Base-by-base conservation (phyloP, 768 basidiomycete genomes). In the Kwoniella pini region DNA sequence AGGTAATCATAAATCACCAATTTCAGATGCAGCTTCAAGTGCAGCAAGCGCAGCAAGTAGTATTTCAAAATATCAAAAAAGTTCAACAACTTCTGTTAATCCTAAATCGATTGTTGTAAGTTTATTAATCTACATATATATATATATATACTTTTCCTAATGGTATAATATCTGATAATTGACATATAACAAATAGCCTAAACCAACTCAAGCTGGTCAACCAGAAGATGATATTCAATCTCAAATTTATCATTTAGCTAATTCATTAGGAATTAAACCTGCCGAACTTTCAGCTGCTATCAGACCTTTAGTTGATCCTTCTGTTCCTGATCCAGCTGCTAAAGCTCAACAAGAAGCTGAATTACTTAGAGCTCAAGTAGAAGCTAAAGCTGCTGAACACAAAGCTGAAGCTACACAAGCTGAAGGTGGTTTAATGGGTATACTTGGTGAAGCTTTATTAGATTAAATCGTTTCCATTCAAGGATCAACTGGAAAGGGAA, bases 351-450 rank as follows among this genome's bases (percentile, higher is more conserved):
- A 65, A 36, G 73, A 75, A 33, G 60, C 62, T 27, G 67, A 75
- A 36, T 54, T 75, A 30, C 61, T 76, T 39, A 64, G 62, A 51
- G 58, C 56, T 42, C 58, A 72, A 54, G 27, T 67, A 13, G 64
- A 66, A 54, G 64, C 81, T 88, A 55, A 93, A 88, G 75, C 84
- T 85, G 82, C 91, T 88, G 70, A 90, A 88, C 1, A 86, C 87
- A 9, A 90, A 90, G 74, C 86, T 84, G 2, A 83, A 90, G 74
- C 86, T 84, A 1, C 83, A 44, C 80, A 82, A 17, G 52, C 61
- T 64, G 70, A 65, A 40, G 69, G 63, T 5, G 54, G 71, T 15
- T 42, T 78, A 1, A 54, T 78, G 31, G 68, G 62, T 38, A 53
- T 73, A n/a, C 44, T 78, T 30, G 72, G 72, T 36, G 77, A 78